Evolutionary conservation across 768 basidiomycete species (phyloP).

Genomic region (Suillus weaverae): DNA sequence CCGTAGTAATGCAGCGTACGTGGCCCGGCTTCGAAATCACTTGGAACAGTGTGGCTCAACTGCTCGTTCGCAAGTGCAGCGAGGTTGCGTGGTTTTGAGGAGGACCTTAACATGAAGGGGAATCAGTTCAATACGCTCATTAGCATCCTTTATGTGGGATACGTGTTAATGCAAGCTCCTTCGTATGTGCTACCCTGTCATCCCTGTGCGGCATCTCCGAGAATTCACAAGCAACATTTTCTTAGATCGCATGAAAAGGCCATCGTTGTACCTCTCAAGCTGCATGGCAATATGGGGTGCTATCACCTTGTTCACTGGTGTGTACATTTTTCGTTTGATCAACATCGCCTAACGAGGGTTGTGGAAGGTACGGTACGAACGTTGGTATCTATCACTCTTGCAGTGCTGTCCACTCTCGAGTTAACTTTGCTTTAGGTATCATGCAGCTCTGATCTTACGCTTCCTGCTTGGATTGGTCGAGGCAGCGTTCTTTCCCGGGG

Average conservation of each 20-base stretch:
- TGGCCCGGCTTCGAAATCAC: not conserved
- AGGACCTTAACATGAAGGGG: conserved; percentile 59
- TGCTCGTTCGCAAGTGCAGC: conserved; percentile 50
- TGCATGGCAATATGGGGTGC: conserved; percentile 74
- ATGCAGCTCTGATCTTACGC: conserved; percentile 61
- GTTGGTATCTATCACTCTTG: conserved; percentile 3
- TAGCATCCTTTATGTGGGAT: conserved; percentile 67
- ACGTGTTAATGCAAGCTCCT: conserved; percentile 74
- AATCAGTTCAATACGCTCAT: conserved; percentile 66
- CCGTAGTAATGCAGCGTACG: conserved; percentile 65
- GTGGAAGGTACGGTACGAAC: conserved; percentile 38
- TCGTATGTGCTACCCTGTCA: conserved; percentile 45
- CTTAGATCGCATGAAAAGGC: conserved; percentile 60
- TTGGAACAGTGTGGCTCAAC: not conserved
- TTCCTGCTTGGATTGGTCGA: conserved; percentile 75
- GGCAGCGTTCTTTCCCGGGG: conserved; percentile 70
- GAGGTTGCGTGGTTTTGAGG: conserved; percentile 66
- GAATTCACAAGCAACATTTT: conserved; percentile 59
- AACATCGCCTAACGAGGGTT: conserved; percentile 5
- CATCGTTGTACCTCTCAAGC: conserved; percentile 61
- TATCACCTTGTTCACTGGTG: conserved; percentile 55
- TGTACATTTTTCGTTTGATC: conserved; percentile 8
- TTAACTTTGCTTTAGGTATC: conserved; percentile 42
- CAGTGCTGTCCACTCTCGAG: conserved; percentile 11
- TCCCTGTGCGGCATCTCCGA: not conserved